Evolutionary conservation across 2,329 filamentous ascomycete species (phyloP), one percentile per base, ranked within the genome.

Genomic region (Chaetomiaceae sp.): DNA sequence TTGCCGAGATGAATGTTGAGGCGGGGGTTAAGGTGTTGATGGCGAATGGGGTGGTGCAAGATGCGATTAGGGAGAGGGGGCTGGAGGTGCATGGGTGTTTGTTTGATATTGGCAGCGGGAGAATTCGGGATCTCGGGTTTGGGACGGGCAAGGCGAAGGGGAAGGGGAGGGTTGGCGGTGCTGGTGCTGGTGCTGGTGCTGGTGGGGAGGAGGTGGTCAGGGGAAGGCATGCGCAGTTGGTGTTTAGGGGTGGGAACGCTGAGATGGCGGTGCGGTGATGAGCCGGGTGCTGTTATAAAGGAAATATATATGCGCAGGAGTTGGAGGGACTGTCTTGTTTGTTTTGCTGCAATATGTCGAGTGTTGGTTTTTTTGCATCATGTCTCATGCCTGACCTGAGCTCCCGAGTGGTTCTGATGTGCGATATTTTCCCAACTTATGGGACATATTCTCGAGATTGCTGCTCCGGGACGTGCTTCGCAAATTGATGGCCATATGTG

Each of bases 1-100:
- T 95, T 57, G 85, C 86, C 5, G 87, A 92, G 74, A 72, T 91
- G 64, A 94, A 94, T 67, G 87, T 95, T 17, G 75, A 83, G 61
- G 75, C 79, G 31, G 85, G 87, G 22, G 75, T 92, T 54, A 75
- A 83, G 61, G 79, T 82, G 19, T 70, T 94, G 53, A 80, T 85
- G 74, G 77, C 82, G 65, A 91, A 90, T 69, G 75, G 78, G 46
- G 79, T 81, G 22, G 79, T 95, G 27, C 77, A 84, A 63, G 84
- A 88, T 57, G 89, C 87, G 23, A 81, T 91, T 55, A 69, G 75
- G 59, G 83, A 89, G 63, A 76, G 87, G 25, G 87, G 85, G 1
- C 70, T 95, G 38, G 74, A 85, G 69, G 79, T 95, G 6, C 88
- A 94, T 68, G 89, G 88, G n/a, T 76, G 85, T 49, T 75, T 95